Evolutionary conservation across 2,329 filamentous ascomycete species (phyloP).

Genomic region (Juglanconis sp.): DNA sequence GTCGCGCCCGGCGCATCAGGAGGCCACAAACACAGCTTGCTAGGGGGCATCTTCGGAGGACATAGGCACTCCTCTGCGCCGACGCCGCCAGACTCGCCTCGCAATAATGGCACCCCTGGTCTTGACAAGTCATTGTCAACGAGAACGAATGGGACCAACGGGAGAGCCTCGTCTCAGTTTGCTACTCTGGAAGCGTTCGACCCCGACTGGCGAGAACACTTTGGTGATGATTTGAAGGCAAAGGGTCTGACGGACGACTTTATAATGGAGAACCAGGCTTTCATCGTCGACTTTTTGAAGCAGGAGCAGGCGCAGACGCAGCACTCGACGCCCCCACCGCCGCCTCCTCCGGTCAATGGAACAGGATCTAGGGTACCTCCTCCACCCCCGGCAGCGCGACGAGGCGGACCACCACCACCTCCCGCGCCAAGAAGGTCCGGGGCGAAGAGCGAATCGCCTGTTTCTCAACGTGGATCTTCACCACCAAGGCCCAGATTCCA

Average conservation of each 20-base stretch:
- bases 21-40: conserved; percentile 42
- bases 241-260: conserved; percentile 65
- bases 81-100: conserved; percentile 56
- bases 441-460: conserved; percentile 43
- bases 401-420: conserved; percentile 48
- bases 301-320: conserved; percentile 47
- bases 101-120: conserved; percentile 18
- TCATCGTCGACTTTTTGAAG: conserved; percentile 63
- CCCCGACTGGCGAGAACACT: conserved; percentile 62
- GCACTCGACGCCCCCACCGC: conserved; percentile 39
- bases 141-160: conserved; percentile 39
- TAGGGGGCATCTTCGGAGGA: conserved; percentile 61
- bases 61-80: conserved; percentile 58
- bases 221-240: conserved; percentile 59
- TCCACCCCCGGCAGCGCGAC: conserved; percentile 33
- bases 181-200: conserved; percentile 62
- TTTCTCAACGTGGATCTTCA: conserved; percentile 48
- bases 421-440: conserved; percentile 58
- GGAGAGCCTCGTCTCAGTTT: conserved; percentile 51
- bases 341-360: conserved; percentile 34
- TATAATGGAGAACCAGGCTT: conserved; percentile 66
- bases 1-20: conserved; percentile 36
- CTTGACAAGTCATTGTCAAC: conserved; percentile 16
- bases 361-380: conserved; percentile 37
- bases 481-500: conserved; percentile 72